Conservation (phyloP, 768 basidiomycete genomes). For the Terana coerulea region DNA sequence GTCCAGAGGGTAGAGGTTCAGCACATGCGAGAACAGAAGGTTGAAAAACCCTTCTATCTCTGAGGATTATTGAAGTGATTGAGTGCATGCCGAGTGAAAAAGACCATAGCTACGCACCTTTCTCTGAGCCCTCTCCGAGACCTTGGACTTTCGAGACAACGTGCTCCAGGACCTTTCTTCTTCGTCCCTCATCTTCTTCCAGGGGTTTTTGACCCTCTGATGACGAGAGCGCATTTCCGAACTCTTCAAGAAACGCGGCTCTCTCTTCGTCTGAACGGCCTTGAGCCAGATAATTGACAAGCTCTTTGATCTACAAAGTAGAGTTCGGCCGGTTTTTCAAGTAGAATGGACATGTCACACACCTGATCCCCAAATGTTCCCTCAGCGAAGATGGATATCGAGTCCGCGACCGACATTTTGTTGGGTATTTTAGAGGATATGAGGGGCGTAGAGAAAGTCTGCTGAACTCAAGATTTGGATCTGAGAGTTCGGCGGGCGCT, state of each 20-base stretch:
- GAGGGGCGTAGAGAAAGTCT: constrained; percentile 13
- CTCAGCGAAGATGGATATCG: constrained; percentile 81
- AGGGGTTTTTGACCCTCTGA: constrained; percentile 49
- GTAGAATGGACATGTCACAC: neutral
- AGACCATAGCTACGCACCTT: constrained; percentile 44
- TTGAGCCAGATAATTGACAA: constrained; percentile 71
- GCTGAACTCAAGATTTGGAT: constrained; percentile 5
- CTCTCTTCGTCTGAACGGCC: constrained; percentile 68
- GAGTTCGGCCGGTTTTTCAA: neutral
- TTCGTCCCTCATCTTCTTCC: constrained; percentile 49
- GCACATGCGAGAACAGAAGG: constrained; percentile 69
- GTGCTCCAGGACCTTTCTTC: constrained; percentile 53
- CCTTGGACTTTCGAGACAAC: constrained; percentile 60
- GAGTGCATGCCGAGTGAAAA: constrained; percentile 1
- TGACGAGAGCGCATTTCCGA: constrained; percentile 55
- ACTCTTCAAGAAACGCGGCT: constrained; percentile 55
- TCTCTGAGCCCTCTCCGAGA: constrained; percentile 74
- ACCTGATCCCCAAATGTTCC: constrained; percentile 90
- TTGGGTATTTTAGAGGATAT: constrained; percentile 8
- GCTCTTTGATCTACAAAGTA: constrained; percentile 60
- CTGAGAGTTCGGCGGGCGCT: constrained; percentile 1
- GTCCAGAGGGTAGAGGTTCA: constrained; percentile 52
- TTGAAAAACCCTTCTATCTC: constrained; percentile 91
- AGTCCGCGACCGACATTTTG: constrained; percentile 66
- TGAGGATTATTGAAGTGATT: constrained; percentile 22